Base-by-base conservation (phyloP, 768 basidiomycete species). In the Lactifluus volemus region DNA sequence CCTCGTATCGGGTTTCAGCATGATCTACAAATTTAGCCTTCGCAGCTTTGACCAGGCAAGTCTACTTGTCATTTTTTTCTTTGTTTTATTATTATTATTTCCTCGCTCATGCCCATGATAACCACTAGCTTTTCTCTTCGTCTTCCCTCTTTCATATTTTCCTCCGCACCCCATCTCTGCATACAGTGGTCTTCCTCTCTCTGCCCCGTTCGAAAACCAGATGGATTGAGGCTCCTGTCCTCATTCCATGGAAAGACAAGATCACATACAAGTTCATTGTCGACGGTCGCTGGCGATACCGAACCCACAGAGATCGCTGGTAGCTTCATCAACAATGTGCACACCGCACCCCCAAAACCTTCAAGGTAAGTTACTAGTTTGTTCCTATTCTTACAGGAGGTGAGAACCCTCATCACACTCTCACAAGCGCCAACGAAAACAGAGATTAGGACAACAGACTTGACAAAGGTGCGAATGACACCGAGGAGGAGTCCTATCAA, bases 201-300 rank as follows among this genome's bases (percentile, higher is more conserved):
- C 14, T 67, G 65, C 21, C 65, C 71, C 4, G 50, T 65, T 38
- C 72, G 68, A 60, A 67, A 67, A 9, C 57, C 67, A 14, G 55
- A 62, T 47, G 69, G 71, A 21, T 74, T 73, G 63, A 67, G 44
- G 68, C 67, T 17, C 67, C 63, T 0, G 59, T 72, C 49, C 55
- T 52, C 17, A 59, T 74, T 15, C 68, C 70, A 2, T 72, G 63
- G 65, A 65, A 64, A 48, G 51, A 66, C 49, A 71, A 70, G 60
- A 60, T 72, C 29, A 50, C 61, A 1, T 74, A 71, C 68, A 74
- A 74, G 68, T 74, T 71, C 47, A 64, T 73, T 63, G 73, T 74
- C 29, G 73, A 74, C 41, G 73, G 72, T 49, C 61, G 63, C 48
- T 74, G 73, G 73, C 62, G 59, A 67, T 30, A 54, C 58, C 32